phyloP scores from a whole-genome alignment of 2,329 filamentous ascomycete genomes.

The Aspergillus pseudonomiae region DNA sequence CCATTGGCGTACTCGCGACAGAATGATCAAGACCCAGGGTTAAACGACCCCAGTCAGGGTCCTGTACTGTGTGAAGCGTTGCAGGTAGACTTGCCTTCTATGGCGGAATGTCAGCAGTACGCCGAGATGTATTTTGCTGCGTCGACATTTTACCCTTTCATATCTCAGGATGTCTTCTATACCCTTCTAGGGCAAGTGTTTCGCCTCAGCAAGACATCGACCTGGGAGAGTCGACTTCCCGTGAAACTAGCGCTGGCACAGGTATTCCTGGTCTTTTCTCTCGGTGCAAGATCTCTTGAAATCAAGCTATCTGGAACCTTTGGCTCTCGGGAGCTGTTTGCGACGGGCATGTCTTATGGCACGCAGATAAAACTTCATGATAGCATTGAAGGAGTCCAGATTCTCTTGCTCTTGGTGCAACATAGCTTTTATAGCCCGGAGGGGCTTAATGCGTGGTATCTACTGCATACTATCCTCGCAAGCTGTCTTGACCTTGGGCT shows the following conservation, averaged over 20 bases:
- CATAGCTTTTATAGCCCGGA: slow-evolving; percentile 11
- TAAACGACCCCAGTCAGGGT: not conserved
- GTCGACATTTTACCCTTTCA: not conserved
- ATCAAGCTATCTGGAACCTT: not conserved
- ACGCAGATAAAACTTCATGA: slow-evolving; percentile 6
- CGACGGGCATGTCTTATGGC: not conserved
- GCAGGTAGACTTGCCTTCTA: not conserved
- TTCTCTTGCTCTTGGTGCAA: slow-evolving; percentile 6
- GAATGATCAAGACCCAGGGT: not conserved
- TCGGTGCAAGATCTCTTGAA: slow-evolving; percentile 3
- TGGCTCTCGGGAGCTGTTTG: not conserved
- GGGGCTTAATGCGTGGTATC: slow-evolving; percentile 10
- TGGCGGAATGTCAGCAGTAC: slow-evolving; percentile 5
- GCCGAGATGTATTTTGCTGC: slow-evolving; percentile 4
- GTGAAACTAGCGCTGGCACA: not conserved
- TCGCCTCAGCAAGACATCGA: not conserved
- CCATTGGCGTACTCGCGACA: not conserved
- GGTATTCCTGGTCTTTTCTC: not conserved
- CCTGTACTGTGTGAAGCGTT: not conserved
- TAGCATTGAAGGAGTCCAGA: slow-evolving; percentile 8
- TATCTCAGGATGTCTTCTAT: slow-evolving; percentile 4
- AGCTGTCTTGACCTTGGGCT: slow-evolving; percentile 10
- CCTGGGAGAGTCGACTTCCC: not conserved
- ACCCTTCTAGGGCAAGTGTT: not conserved
- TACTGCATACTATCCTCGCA: slow-evolving; percentile 10